Evolutionary conservation across 2,329 filamentous ascomycete species (phyloP), one percentile per base, ranked within the genome.

Genomic region (Stromatinia cepivora): DNA sequence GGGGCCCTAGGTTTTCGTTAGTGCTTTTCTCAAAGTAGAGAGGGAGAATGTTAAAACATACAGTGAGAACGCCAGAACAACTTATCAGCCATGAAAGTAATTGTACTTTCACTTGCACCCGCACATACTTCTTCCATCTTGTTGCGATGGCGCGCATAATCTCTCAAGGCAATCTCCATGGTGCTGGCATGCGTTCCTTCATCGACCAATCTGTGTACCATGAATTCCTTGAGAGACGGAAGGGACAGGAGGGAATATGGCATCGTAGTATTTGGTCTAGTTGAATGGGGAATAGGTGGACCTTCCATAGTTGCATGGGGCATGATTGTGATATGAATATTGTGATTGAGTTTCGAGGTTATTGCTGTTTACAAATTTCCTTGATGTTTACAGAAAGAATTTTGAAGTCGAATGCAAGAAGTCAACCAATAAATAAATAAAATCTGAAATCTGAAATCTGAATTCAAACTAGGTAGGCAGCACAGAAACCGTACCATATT

Each of bases 51-150:
- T n/a, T 9, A 15, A 17, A 22, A 62, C 59, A 17, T 48, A n/a
- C 59, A 62, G 45, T 62, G 28, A 50, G 28, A n/a, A 25, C 8
- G 28, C 59, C 59, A 62, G 28, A 62, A 62, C 28, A 50, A 25
- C 20, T 48, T 62, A 10, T 62, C 59, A 1, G 45, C 28, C 28
- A 62, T 48, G 42, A 50, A 62, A 6, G 59, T 62, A 20, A 62
- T 48, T 45, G 45, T 34, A 28, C 17, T 34, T 50, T 50, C 45
- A 1, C 42, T 62, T 17, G 45, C 59, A 17, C 59, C 59, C 22
- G 45, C 11, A 62, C 45, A 62, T 6, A 39, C 54, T 17, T 34
- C 22, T n/a, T 46, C 28, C 42, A 48, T 62, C 20, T 22, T 50
- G 7, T 11, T 15, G 22, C 46, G 31, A 31, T 36, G 20, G 4